These are phyloP conservation scores for Neoscytalidium dimidiatum DNA, from an alignment of 2,329 filamentous ascomycete genomes.

Conservation along the genomic window DNA sequence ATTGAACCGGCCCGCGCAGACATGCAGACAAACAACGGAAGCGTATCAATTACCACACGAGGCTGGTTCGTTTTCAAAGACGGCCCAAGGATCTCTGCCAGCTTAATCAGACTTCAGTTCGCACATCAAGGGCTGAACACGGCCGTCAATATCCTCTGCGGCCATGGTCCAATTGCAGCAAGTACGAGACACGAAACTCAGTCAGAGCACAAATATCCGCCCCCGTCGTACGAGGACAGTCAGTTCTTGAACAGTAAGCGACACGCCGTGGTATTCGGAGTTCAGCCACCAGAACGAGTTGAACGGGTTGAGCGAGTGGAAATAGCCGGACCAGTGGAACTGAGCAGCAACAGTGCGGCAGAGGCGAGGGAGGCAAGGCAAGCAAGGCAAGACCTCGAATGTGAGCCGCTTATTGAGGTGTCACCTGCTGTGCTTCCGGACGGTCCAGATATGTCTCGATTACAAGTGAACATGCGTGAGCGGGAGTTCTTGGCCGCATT, in stretches of 20 bases:
- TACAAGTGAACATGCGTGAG: not conserved
- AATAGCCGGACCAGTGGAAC: too few species aligned
- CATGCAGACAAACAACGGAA: constrained; percentile 18
- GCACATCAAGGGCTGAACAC: constrained; percentile 21
- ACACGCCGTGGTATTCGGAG: not conserved
- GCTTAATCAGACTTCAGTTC: constrained; percentile 21
- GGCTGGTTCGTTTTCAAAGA: constrained; percentile 22
- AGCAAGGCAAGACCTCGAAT: not conserved
- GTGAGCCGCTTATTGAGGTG: not conserved
- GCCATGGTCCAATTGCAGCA: not conserved
- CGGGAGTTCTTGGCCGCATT: not conserved
- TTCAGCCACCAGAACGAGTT: too few species aligned
- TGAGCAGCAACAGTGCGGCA: not conserved
- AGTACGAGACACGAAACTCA: not conserved
- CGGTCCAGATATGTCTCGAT: not conserved
- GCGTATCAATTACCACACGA: constrained; percentile 17
- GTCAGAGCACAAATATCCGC: not conserved
- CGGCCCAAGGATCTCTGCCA: constrained; percentile 20
- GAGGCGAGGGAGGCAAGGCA: too few species aligned
- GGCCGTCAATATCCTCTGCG: constrained; percentile 1
- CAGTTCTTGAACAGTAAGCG: not conserved
- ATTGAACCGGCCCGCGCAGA: constrained; percentile 22
- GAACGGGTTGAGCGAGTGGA: too few species aligned
- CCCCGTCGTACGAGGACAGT: not conserved
- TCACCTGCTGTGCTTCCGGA: not conserved